These are phyloP conservation scores for Echinochloa phyllopogon DNA, from an alignment of 176 grass and related monocot species.

Conservation along the genomic window DNA sequence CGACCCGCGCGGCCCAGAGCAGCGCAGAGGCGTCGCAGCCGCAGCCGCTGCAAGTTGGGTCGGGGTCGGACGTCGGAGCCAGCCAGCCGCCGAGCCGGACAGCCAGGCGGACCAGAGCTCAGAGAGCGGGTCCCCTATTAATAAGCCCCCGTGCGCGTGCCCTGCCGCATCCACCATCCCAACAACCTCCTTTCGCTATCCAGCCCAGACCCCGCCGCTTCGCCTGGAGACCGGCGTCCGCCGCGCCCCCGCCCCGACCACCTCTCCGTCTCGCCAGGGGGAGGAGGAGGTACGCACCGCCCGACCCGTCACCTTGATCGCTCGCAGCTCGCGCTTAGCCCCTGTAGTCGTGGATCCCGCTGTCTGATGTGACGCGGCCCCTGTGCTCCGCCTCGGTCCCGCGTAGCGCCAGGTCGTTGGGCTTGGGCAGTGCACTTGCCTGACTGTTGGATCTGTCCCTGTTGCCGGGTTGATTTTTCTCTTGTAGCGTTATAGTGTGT, in stretches of 20 bases:
- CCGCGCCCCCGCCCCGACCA: neutral
- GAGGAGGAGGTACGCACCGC: slow-evolving; percentile 29
- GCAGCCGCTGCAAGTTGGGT: slow-evolving; percentile 15
- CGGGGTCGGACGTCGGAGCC: slow-evolving; percentile 2
- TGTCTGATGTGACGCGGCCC: neutral
- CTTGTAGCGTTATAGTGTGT: neutral
- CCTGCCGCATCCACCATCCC: neutral
- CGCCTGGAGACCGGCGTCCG: slow-evolving; percentile 20
- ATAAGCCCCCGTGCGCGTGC: slow-evolving; percentile 34
- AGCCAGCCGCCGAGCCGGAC: neutral
- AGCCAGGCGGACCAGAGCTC: neutral
- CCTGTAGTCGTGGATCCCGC: slow-evolving; percentile 16
- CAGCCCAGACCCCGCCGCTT: neutral
- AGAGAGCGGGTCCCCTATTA: slow-evolving; percentile 33
- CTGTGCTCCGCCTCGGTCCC: neutral
- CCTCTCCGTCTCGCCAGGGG: slow-evolving; percentile 4
- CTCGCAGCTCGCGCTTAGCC: neutral
- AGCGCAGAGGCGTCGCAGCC: slow-evolving; percentile 10
- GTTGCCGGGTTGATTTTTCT: neutral
- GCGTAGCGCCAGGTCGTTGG: neutral
- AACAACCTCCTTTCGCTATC: neutral
- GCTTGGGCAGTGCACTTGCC: neutral
- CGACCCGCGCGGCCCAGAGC: slow-evolving; percentile 22
- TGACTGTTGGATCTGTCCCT: slow-evolving; percentile 32
- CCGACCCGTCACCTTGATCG: slow-evolving; percentile 19